These are phyloP conservation scores for Fragaria nilgerrensis DNA, from an alignment of 306 rosid species.

Conservation along the genomic window DNA sequence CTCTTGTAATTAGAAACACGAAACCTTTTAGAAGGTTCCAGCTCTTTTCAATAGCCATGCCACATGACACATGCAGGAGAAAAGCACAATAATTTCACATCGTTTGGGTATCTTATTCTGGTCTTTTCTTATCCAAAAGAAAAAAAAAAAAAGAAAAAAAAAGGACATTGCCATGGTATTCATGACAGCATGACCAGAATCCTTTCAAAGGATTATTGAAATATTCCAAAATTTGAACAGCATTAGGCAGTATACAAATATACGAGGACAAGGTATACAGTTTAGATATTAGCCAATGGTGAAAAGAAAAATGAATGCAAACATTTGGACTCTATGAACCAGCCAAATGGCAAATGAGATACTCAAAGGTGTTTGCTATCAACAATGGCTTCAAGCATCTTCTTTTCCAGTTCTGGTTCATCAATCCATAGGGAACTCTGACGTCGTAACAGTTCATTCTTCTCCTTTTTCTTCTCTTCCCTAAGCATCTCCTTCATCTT, in stretches of 20 bases:
- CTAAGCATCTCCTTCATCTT: constrained; percentile 50
- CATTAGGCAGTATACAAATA: background rate
- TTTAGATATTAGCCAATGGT: background rate
- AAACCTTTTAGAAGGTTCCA: no score
- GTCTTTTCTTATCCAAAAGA: background rate
- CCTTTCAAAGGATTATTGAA: background rate
- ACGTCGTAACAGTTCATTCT: constrained; percentile 48
- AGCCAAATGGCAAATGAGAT: constrained; percentile 8
- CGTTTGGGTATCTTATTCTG: background rate
- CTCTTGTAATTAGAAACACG: no score
- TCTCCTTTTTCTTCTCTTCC: constrained; percentile 53
- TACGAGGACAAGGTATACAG: background rate
- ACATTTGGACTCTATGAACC: background rate
- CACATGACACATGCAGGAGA: no score
- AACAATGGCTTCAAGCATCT: constrained; percentile 28
- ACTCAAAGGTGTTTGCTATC: constrained; percentile 36
- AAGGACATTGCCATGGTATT: background rate
- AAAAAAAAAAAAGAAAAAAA: no score
- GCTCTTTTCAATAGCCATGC: no score
- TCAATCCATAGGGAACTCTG: constrained; percentile 75
- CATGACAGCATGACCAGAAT: background rate
- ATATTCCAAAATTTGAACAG: background rate
- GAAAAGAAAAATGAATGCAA: background rate
- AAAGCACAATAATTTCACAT: no score
- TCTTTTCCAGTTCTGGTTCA: constrained; percentile 46